phyloP scores from a whole-genome alignment of 495 filamentous ascomycete genomes.

The Parachaetomium inaequale region DNA sequence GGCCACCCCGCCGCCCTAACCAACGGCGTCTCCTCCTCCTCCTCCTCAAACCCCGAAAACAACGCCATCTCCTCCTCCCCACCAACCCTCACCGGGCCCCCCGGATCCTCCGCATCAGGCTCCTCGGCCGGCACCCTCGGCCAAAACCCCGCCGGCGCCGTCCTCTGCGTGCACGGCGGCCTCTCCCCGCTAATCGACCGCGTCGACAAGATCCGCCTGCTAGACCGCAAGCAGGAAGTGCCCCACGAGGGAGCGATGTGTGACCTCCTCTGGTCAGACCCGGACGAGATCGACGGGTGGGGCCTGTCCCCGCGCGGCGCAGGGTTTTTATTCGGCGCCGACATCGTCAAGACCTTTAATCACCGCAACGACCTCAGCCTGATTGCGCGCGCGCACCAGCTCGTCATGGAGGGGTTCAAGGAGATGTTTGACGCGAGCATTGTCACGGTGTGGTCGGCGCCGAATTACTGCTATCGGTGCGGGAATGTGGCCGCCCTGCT shows the following conservation, averaged over 20 bases:
- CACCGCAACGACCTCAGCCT: conserved; percentile 85
- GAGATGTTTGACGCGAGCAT: conserved; percentile 97
- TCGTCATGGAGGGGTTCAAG: conserved; percentile 99
- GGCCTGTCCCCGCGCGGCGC: conserved; percentile 90
- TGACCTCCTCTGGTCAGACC: conserved; percentile 95
- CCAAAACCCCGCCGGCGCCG: conserved; percentile 70
- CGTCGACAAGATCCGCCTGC: conserved; percentile 91
- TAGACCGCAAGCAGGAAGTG: conserved; percentile 97
- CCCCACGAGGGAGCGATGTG: conserved; percentile 99
- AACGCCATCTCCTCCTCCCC: background rate
- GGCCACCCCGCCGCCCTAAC: conserved; percentile 29
- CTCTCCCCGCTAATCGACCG: conserved; percentile 87
- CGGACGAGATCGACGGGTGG: conserved; percentile 98
- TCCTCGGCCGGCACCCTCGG: conserved; percentile 60
- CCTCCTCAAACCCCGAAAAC: background rate
- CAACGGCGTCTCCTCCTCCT: conserved; percentile 31
- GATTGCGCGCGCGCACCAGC: conserved; percentile 91
- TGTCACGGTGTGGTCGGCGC: conserved; percentile 95
- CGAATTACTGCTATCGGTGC: conserved; percentile 98
- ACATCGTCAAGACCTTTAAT: conserved; percentile 96
- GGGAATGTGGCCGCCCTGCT: conserved; percentile 95
- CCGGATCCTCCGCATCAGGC: conserved; percentile 73
- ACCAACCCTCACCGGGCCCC: conserved; percentile 57
- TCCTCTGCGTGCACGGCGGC: conserved; percentile 94
- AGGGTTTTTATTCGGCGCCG: conserved; percentile 91